These are phyloP conservation scores for Daldinia eschscholtzii DNA, from an alignment of 2,329 filamentous ascomycete species.

Conservation along the genomic window DNA sequence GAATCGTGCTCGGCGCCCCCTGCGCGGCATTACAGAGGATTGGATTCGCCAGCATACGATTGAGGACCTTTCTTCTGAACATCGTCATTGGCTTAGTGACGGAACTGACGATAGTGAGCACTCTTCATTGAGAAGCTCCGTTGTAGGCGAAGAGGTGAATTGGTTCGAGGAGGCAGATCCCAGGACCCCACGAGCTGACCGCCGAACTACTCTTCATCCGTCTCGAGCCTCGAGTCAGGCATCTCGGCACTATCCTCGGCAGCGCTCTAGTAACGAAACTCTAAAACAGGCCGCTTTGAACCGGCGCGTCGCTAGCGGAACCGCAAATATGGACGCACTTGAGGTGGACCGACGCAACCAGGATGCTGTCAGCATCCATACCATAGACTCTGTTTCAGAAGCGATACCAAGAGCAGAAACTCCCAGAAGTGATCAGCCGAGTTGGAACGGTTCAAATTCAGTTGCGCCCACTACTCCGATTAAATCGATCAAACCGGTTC, in stretches of 20 bases:
- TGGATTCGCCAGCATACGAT: constrained; percentile 89
- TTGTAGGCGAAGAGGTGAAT: constrained; percentile 61
- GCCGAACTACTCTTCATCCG: constrained; percentile 55
- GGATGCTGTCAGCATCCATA: constrained; percentile 50
- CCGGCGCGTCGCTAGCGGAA: constrained; percentile 40
- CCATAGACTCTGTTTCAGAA: constrained; percentile 49
- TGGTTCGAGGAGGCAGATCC: constrained; percentile 64
- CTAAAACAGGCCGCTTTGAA: constrained; percentile 58
- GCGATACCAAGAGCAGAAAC: constrained; percentile 50
- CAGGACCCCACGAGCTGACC: constrained; percentile 62
- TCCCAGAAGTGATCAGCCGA: constrained; percentile 51
- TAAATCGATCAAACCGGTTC: constrained; percentile 54
- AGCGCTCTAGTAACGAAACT: constrained; percentile 69
- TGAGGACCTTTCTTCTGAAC: constrained; percentile 76
- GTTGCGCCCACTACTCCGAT: constrained; percentile 47
- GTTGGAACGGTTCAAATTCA: constrained; percentile 49
- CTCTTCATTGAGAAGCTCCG: constrained; percentile 78
- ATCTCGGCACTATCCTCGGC: constrained; percentile 58
- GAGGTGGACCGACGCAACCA: constrained; percentile 43
- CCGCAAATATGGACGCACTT: constrained; percentile 48
- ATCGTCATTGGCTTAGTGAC: constrained; percentile 87
- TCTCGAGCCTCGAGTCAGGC: constrained; percentile 45
- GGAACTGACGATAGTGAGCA: constrained; percentile 78
- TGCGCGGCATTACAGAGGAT: constrained; percentile 79
- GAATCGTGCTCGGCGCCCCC: constrained; percentile 70